Base-by-base conservation (phyloP, 225 moss, liverwort and hornwort genomes). In the Sphagnum contortum region DNA sequence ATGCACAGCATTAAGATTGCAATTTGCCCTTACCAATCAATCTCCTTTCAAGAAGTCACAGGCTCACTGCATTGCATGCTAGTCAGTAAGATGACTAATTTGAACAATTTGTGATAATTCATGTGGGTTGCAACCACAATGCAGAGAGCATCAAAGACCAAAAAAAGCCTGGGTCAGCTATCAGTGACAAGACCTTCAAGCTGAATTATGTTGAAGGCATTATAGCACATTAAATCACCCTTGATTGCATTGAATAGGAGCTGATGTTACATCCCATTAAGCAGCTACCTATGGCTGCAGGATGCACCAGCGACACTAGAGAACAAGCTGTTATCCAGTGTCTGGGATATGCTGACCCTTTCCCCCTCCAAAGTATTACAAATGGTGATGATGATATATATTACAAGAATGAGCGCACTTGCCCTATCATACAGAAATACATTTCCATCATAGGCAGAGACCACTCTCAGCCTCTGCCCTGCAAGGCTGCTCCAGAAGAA, bases 401-500 rank as follows among this genome's bases (percentile, higher is more conserved):
- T 68, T 84, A 80, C 84, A 84, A 77, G 84, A 84, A 84, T 84
- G 80, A 77, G 75, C 67, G 80, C 77, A 77, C 79, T 79, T 76
- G 83, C 79, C 78, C 82, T 77, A 77, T 77, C 79, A 71, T 79
- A 83, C 76, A 82, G 76, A 75, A 68, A 78, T 78, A 68, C 55
- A 65, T 69, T 46, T 53, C 64, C 57, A 70, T 76, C 73, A 62
- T 73, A 61, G 61, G 61, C 61, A 61, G 44, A 29, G 12, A 57
- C 59, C 54, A 62, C 55, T 50, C 48, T 4, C 13, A 12, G 14
- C 66, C 69, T 47, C 14, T 59, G 54, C 70, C 44, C 10, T 64
- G 50, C 57, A 61, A 48, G 60, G 61, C 62, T 44, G 69, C 10
- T 67, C 52, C 52, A 52, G 6, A 9, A 52, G 52, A 9, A 52